Evolutionary conservation across 1,284 basidiomycete species (phyloP).

Genomic region (Coniophora puteana): DNA sequence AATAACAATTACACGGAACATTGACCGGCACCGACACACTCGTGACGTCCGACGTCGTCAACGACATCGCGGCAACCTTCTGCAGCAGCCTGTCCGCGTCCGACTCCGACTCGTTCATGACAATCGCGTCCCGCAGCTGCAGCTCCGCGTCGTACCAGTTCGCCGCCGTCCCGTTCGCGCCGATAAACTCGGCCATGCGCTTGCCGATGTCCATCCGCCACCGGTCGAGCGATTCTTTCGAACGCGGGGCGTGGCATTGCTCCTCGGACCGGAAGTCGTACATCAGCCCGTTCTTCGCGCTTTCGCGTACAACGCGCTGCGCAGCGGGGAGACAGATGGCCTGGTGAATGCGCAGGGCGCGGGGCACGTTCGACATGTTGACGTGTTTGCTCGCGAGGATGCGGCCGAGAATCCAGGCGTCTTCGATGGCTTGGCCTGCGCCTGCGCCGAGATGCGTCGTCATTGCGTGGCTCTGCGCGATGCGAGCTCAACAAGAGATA

Average conservation of each 20-base stretch:
- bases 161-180: too few species aligned
- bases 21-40: too few species aligned
- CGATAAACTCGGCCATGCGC: not conserved
- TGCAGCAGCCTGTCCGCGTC: too few species aligned
- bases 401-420: slow-evolving; percentile 18
- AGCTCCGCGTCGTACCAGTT: too few species aligned
- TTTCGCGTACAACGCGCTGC: not conserved
- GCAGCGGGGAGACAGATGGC: slow-evolving; percentile 18
- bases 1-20: too few species aligned
- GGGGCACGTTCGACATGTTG: slow-evolving; percentile 12
- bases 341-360: slow-evolving; percentile 22
- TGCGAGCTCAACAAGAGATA: not conserved
- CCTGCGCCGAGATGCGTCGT: slow-evolving; percentile 20
- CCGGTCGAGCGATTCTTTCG: not conserved
- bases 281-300: not conserved
- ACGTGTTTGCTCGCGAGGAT: slow-evolving; percentile 17
- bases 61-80: too few species aligned
- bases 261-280: not conserved
- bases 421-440: slow-evolving; percentile 21
- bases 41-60: too few species aligned
- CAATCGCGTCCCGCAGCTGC: too few species aligned
- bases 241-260: not conserved
- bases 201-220: slow-evolving; percentile 13
- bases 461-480: slow-evolving; percentile 20
- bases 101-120: too few species aligned